Evolutionary conservation across 2,329 filamentous ascomycete genomes (phyloP).

Genomic region (Pyrenophora teres): DNA sequence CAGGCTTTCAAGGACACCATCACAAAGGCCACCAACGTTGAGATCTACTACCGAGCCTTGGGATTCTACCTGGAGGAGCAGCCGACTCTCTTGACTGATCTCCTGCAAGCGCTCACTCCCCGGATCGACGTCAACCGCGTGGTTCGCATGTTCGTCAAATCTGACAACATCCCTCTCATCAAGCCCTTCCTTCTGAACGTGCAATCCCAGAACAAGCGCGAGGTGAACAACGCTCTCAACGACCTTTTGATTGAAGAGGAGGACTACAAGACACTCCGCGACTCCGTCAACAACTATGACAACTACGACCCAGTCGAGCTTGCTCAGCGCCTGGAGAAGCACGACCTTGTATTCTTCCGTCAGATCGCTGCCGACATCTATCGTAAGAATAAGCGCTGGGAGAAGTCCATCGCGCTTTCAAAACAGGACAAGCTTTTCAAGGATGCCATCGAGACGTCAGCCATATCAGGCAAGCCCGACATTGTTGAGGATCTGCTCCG

Average conservation of each 20-base stretch:
- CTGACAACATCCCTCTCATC: constrained; percentile 95
- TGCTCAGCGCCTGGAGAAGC: constrained; percentile 90
- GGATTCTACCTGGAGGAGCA: constrained; percentile 99
- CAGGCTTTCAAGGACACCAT: constrained; percentile 99
- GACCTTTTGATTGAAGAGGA: constrained; percentile 98
- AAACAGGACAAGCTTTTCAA: constrained; percentile 99
- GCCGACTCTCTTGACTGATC: constrained; percentile 91
- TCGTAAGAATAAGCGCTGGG: constrained; percentile 99
- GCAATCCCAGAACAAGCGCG: constrained; percentile 95
- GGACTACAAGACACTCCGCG: constrained; percentile 96
- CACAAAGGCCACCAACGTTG: constrained; percentile 95
- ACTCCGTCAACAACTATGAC: constrained; percentile 98
- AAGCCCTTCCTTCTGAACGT: constrained; percentile 98
- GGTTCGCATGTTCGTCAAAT: constrained; percentile 99
- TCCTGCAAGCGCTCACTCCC: constrained; percentile 87
- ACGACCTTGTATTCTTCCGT: constrained; percentile 98
- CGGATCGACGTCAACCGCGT: constrained; percentile 98
- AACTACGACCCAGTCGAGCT: constrained; percentile 97
- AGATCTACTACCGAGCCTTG: constrained; percentile 97
- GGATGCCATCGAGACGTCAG: constrained; percentile 97
- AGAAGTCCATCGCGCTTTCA: constrained; percentile 95
- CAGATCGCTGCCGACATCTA: constrained; percentile 98
- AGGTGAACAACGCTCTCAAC: constrained; percentile 97
- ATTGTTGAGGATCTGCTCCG: constrained; percentile 94
- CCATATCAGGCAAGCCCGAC: constrained; percentile 85